Conservation (phyloP, 2,329 filamentous ascomycete genomes). For the Beauveria varroae region DNA sequence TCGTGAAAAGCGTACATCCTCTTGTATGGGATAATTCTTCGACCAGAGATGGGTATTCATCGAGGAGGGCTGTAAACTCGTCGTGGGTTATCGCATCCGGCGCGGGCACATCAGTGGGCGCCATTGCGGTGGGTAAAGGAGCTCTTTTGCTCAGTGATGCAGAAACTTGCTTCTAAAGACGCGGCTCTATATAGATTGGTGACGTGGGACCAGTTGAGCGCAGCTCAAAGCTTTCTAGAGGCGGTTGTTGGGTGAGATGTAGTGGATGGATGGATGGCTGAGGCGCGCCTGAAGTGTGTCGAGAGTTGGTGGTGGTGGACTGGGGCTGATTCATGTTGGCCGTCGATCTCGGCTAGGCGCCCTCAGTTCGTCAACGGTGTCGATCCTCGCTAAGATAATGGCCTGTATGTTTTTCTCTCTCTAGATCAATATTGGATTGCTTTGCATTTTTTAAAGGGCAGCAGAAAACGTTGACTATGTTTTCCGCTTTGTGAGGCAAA, state of each 20-base stretch:
- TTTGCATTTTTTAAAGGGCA: too few relatives aligned
- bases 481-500: too few relatives aligned
- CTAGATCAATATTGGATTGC: too few relatives aligned
- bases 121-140: not conserved
- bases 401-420: too few relatives aligned
- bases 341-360: not conserved
- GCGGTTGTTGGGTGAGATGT: not conserved
- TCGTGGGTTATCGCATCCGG: constrained; percentile 19
- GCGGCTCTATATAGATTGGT: not conserved
- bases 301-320: not conserved
- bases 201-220: not conserved
- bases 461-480: too few relatives aligned
- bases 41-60: constrained; percentile 33
- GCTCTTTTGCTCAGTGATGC: not conserved
- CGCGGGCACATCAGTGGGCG: not conserved
- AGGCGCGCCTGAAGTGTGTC: not conserved
- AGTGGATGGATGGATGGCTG: not conserved
- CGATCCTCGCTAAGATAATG: too few relatives aligned
- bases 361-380: too few relatives aligned
- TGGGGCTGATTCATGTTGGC: not conserved
- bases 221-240: not conserved
- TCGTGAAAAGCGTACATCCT: constrained; percentile 27
- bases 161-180: not conserved
- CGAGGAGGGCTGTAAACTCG: constrained; percentile 29
- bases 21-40: constrained; percentile 38